Evolutionary conservation across 2,329 filamentous ascomycete species (phyloP).

Genomic region (Fusarium chlamydosporum): DNA sequence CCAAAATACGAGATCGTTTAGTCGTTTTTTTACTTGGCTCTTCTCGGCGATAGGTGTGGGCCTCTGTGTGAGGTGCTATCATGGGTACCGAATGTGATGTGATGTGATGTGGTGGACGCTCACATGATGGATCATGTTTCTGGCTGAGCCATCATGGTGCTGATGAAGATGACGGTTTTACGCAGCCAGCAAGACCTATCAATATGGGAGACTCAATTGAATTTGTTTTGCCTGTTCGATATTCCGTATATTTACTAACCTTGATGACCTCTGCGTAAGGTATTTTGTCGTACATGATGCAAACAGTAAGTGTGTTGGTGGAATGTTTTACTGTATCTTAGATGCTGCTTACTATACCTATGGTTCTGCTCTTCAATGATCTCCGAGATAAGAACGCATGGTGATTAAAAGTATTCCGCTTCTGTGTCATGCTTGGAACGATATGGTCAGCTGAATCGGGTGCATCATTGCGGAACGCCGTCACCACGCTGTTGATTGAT

Average conservation of each 20-base stretch:
- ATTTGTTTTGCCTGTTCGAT: neutral
- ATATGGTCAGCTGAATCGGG: slow-evolving; percentile 17
- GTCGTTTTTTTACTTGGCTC: neutral
- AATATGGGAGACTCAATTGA: neutral
- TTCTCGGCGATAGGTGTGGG: slow-evolving; percentile 11
- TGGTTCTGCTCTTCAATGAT: too few species aligned
- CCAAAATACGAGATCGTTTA: slow-evolving; percentile 5
- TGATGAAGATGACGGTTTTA: slow-evolving; percentile 2
- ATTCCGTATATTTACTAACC: neutral
- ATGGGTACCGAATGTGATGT: slow-evolving; percentile 37
- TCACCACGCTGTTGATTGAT: slow-evolving; percentile 16
- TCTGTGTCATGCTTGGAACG: neutral
- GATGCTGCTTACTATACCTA: neutral
- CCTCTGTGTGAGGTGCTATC: slow-evolving; percentile 18
- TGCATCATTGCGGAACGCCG: slow-evolving; percentile 5
- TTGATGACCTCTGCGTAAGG: neutral
- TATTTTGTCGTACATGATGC: neutral
- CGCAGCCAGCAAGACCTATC: neutral
- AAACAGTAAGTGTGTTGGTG: neutral
- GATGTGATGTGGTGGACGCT: slow-evolving; percentile 32
- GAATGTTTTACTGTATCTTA: neutral
- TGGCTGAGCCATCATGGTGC: slow-evolving; percentile 38
- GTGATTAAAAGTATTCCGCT: neutral
- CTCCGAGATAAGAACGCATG: too few species aligned
- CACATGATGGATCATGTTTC: slow-evolving; percentile 48